A percentile compares a stretch with the other conserved stretches of the same genome.
Evolutionary conservation across 805 yeast genomes (phyloP).

Genomic region (Wickerhamiella alocasiicola): DNA sequence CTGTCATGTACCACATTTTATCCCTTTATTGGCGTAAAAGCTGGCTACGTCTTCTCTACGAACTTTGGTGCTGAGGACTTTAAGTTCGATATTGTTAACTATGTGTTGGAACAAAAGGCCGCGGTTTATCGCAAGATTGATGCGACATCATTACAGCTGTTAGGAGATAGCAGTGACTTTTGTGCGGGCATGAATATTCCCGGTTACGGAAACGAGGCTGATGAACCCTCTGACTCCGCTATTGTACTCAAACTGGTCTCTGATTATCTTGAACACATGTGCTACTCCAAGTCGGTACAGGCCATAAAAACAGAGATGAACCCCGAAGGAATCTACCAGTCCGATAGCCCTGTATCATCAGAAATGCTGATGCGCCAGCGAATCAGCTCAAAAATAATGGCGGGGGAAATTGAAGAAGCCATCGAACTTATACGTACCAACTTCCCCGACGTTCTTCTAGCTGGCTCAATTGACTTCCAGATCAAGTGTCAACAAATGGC

Average conservation of each 20-base stretch:
- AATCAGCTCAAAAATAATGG: slow-evolving; percentile 33
- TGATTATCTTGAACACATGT: slow-evolving; percentile 47
- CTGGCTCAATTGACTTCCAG: slow-evolving; percentile 29
- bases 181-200: background rate
- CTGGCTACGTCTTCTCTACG: slow-evolving; percentile 34
- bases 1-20: slow-evolving; percentile 22
- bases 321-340: background rate
- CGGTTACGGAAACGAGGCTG: background rate
- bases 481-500: slow-evolving; percentile 35
- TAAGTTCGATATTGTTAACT: slow-evolving; percentile 46
- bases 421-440: slow-evolving; percentile 29
- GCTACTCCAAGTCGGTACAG: slow-evolving; percentile 41
- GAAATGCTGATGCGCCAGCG: slow-evolving; percentile 29
- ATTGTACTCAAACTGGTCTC: slow-evolving; percentile 29
- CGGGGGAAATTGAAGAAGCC: slow-evolving; percentile 36
- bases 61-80: slow-evolving; percentile 44
- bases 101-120: slow-evolving; percentile 37
- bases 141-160: slow-evolving; percentile 7
- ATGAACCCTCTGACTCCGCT: background rate
- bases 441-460: slow-evolving; percentile 32
- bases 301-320: slow-evolving; percentile 35
- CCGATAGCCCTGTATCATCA: slow-evolving; percentile 1
- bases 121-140: slow-evolving; percentile 20
- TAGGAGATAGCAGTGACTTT: slow-evolving; percentile 25
- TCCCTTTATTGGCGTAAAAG: slow-evolving; percentile 39